Evolutionary conservation across 2,329 filamentous ascomycete genomes (phyloP).

Genomic region (Phaeosphaeria sp.): DNA sequence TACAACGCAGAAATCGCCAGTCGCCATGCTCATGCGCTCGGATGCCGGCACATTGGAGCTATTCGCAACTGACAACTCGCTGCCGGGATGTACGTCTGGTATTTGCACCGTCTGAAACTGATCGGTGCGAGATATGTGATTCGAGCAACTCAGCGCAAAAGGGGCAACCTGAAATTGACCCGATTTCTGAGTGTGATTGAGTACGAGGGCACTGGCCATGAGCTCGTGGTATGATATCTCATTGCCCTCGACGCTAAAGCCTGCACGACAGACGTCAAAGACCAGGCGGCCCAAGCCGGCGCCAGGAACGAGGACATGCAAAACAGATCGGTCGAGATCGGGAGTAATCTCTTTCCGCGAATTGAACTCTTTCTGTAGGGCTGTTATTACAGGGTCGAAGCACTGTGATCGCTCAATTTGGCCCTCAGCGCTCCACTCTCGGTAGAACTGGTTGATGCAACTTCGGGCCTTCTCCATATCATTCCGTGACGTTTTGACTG

Average conservation of each 20-base stretch:
- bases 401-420: slow-evolving; percentile 74
- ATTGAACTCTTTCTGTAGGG: slow-evolving; percentile 62
- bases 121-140: slow-evolving; percentile 74
- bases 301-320: slow-evolving; percentile 83
- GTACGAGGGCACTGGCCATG: slow-evolving; percentile 78
- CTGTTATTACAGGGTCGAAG: slow-evolving; percentile 74
- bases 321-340: slow-evolving; percentile 42
- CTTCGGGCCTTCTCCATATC: slow-evolving; percentile 93
- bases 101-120: slow-evolving; percentile 77
- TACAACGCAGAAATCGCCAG: slow-evolving; percentile 88
- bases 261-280: slow-evolving; percentile 78
- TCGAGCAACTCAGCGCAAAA: slow-evolving; percentile 88
- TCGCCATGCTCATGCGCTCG: slow-evolving; percentile 88
- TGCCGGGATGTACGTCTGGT: slow-evolving; percentile 70
- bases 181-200: slow-evolving; percentile 69
- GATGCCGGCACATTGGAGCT: slow-evolving; percentile 40
- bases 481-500: slow-evolving; percentile 70
- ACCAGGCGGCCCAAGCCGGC: slow-evolving; percentile 88
- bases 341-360: slow-evolving; percentile 11
- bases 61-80: slow-evolving; percentile 36
- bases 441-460: slow-evolving; percentile 90
- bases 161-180: slow-evolving; percentile 78
- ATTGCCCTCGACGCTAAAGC: slow-evolving; percentile 83
- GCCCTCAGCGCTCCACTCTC: slow-evolving; percentile 90
- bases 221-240: slow-evolving; percentile 96